Evolutionary conservation across 1,139 yeast species (phyloP), one percentile per base, ranked within the genome.

Genomic region (Candida sanyaensis): DNA sequence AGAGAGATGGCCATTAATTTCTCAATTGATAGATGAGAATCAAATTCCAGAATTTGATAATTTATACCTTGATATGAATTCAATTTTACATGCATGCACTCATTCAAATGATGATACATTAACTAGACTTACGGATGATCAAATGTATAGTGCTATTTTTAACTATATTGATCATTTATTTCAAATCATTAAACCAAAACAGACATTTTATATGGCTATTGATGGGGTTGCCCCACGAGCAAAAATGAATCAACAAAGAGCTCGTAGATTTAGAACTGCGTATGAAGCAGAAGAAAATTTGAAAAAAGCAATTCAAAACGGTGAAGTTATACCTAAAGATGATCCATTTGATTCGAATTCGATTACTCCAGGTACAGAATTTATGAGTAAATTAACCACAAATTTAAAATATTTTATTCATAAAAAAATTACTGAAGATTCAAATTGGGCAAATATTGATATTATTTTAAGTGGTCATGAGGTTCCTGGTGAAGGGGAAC

Each of bases 191-290:
- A 84, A 84, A 62, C 99, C 99, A 6, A 78, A 88, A 59, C 81
- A 90, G 63, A 82, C 88, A 30, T 89, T 95, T 59, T 92, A 88
- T 66, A 92, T 95, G 96, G 99, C 99, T 5, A 91, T 95, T 53
- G 99, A 95, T 71, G 99, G 99, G 57, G 99, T 95, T 44, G 99
- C 99, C 0, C 99, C 99, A 44, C 79, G 99, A 62, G 99, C 99
- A 27, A 95, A 95, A 65, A 95, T 95, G 98, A 95, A 95, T 65
- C 99, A 95, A 68, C 99, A 95, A 68, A 84, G 99, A 68, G 88
- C 99, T 2, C 84, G 99, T 74, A 83, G 99, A 68, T 95, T 95
- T 66, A 78, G 99, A 66, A 84, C 97, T 11, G 99, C 99, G 0
- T 82, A 86, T 60, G 99, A 95, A 61, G 97, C 97, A 1, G 96